Evolutionary conservation across 2,329 filamentous ascomycete genomes (phyloP).

Genomic region (Pezicula carpinea): DNA sequence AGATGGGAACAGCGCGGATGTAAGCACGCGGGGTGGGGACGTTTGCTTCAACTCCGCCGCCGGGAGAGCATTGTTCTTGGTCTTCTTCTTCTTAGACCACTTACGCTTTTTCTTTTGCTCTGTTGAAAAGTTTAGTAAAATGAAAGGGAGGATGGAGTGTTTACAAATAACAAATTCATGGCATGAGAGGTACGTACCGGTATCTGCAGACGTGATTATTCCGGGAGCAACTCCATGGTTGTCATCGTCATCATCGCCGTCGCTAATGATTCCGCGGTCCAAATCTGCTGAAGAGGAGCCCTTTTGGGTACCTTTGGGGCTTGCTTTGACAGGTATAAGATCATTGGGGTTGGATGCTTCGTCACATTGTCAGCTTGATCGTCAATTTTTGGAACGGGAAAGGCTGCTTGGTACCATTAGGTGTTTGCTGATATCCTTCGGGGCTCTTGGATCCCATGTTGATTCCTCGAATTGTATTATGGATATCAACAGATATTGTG

Average conservation of each 20-base stretch:
- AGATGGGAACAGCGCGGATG: constrained; percentile 68
- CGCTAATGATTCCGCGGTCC: constrained; percentile 18
- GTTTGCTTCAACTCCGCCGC: constrained; percentile 54
- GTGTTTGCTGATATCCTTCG: constrained; percentile 18
- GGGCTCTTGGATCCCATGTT: constrained; percentile 20
- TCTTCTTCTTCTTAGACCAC: constrained; percentile 69
- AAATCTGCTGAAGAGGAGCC: constrained; percentile 18
- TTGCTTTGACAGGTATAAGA: constrained; percentile 12
- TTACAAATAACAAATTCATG: not conserved
- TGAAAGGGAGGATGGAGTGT: no score
- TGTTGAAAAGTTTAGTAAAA: constrained; percentile 7
- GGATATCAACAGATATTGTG: no score
- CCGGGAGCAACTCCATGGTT: constrained; percentile 8
- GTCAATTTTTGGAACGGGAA: constrained; percentile 1
- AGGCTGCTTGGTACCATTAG: constrained; percentile 15
- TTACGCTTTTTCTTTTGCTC: constrained; percentile 77
- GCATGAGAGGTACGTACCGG: constrained; percentile 9
- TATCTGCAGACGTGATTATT: constrained; percentile 8
- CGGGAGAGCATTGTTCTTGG: constrained; percentile 42
- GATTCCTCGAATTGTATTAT: not conserved
- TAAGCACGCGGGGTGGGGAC: constrained; percentile 66
- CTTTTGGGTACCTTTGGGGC: constrained; percentile 4
- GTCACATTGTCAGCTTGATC: no score
- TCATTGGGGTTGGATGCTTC: constrained; percentile 15
- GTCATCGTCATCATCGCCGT: constrained; percentile 15